phyloP scores from a whole-genome alignment of 371 early-diverging fungal genomes.

The Rhizopus delemar region DNA sequence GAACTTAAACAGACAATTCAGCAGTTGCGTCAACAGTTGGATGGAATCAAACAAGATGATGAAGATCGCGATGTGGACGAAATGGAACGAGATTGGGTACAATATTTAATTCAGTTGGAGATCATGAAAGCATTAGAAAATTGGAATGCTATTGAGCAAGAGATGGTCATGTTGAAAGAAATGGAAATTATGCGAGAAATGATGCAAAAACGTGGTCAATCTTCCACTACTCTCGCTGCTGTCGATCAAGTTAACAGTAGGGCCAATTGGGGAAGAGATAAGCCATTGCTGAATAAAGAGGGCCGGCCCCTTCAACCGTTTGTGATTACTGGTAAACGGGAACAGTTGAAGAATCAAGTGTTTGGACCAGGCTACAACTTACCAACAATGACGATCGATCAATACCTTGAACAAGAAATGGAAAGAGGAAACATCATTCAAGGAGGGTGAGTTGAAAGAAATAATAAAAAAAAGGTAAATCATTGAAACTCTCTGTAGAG shows the following conservation, averaged over 20 bases:
- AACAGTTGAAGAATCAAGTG: conserved; percentile 74
- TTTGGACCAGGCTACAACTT: conserved; percentile 87
- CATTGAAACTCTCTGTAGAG: conserved; percentile 23
- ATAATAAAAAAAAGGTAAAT: conserved; percentile 3
- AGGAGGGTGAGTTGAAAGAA: conserved; percentile 66
- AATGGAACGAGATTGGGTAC: conserved; percentile 63
- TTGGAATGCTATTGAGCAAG: conserved; percentile 69
- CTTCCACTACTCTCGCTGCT: background rate
- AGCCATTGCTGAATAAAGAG: conserved; percentile 61
- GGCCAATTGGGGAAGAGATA: conserved; percentile 41
- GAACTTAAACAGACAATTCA: conserved; percentile 59
- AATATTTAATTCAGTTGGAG: conserved; percentile 61
- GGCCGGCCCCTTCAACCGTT: conserved; percentile 86
- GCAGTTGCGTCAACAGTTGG: conserved; percentile 37
- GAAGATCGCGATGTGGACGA: conserved; percentile 65
- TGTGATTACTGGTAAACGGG: conserved; percentile 78
- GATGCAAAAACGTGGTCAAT: conserved; percentile 29
- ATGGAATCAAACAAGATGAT: conserved; percentile 25
- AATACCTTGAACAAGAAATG: conserved; percentile 86
- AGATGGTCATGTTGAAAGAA: conserved; percentile 70
- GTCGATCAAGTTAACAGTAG: conserved; percentile 10
- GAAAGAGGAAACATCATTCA: conserved; percentile 88
- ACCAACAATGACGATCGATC: conserved; percentile 97
- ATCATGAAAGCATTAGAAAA: conserved; percentile 66
- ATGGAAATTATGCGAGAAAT: conserved; percentile 54